These are phyloP conservation scores for Clonostachys byssicola DNA, from an alignment of 2,329 filamentous ascomycete species.

Conservation along the genomic window DNA sequence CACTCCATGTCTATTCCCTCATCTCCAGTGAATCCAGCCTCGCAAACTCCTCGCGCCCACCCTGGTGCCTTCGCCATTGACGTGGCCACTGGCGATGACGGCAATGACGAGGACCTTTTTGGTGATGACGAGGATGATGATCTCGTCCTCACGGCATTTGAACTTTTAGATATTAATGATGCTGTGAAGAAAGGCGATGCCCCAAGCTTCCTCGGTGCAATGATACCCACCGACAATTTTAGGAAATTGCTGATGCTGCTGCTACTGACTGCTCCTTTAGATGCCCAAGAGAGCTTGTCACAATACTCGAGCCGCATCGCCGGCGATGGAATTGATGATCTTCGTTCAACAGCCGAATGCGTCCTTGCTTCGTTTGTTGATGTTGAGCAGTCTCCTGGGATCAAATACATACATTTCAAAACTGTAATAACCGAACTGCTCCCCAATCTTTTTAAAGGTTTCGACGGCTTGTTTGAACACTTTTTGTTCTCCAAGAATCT, in stretches of 20 bases:
- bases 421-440: slow-evolving; percentile 54
- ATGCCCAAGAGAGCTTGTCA: slow-evolving; percentile 61
- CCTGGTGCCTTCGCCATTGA: slow-evolving; percentile 11
- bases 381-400: slow-evolving; percentile 58
- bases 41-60: not conserved
- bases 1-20: slow-evolving; percentile 24
- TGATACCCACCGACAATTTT: slow-evolving; percentile 72
- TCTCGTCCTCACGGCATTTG: slow-evolving; percentile 64
- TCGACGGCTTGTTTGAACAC: slow-evolving; percentile 67
- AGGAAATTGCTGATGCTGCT: slow-evolving; percentile 67
- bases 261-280: slow-evolving; percentile 61
- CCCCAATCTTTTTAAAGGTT: slow-evolving; percentile 63
- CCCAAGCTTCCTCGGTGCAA: slow-evolving; percentile 53
- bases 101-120: slow-evolving; percentile 38
- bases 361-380: slow-evolving; percentile 64
- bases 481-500: slow-evolving; percentile 73
- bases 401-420: slow-evolving; percentile 59
- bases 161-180: slow-evolving; percentile 61
- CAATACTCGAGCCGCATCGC: slow-evolving; percentile 52
- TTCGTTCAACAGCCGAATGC: slow-evolving; percentile 58
- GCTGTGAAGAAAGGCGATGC: slow-evolving; percentile 50
- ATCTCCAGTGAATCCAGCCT: not conserved
- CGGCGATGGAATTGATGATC: slow-evolving; percentile 49
- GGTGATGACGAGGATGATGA: slow-evolving; percentile 51
- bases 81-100: slow-evolving; percentile 27